Conservation (phyloP, 345 rosid species). For the Gossypium thurberi region DNA sequence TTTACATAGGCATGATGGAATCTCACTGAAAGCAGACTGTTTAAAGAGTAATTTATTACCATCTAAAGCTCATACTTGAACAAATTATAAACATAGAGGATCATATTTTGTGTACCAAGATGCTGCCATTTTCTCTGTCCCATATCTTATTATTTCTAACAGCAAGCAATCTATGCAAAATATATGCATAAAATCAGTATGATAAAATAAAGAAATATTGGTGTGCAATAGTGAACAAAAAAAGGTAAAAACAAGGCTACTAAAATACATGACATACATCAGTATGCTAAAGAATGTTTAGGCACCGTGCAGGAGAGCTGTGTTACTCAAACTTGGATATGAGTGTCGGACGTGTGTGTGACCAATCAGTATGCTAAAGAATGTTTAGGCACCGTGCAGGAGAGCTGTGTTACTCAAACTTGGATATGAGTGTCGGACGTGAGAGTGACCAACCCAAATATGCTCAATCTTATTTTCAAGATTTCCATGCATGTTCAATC, state of each 20-base stretch:
- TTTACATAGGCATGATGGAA: not conserved
- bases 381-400: not conserved
- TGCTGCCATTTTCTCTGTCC: not conserved
- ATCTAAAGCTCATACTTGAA: not conserved
- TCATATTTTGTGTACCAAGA: not conserved
- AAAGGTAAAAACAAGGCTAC: not conserved
- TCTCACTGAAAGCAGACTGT: not conserved
- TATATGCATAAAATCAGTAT: not conserved
- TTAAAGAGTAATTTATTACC: not conserved
- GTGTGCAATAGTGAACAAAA: not conserved
- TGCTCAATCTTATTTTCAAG: no score
- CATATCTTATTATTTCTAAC: not conserved
- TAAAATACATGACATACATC: not conserved
- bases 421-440: no score
- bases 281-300: not conserved
- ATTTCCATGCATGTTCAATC: no score
- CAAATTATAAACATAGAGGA: not conserved
- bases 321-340: no score
- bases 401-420: no score
- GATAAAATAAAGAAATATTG: not conserved
- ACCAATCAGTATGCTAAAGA: not conserved
- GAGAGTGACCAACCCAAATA: no score
- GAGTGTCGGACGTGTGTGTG: no score
- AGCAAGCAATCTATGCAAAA: not conserved
- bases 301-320: not conserved